phyloP scores from a whole-genome alignment of 495 filamentous ascomycete genomes.

The Mytilinidion resinicola region DNA sequence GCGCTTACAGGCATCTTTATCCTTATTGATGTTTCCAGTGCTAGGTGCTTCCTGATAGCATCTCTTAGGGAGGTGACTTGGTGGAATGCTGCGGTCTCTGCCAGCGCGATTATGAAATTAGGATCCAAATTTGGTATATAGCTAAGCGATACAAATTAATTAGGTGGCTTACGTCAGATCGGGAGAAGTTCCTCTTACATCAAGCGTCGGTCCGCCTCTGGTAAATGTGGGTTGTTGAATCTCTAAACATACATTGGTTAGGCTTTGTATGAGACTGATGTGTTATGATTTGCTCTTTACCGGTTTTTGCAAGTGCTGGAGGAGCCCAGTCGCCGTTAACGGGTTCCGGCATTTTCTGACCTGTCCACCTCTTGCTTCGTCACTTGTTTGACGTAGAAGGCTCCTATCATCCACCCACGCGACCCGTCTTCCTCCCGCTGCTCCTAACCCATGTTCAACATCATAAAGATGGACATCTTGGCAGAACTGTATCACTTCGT shows the following conservation, averaged over 20 bases:
- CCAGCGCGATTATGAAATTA: constrained; percentile 1
- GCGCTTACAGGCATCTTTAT: constrained; percentile 10
- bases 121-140: constrained; percentile 7
- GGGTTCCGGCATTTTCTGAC: not conserved
- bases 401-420: not conserved
- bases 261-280: not conserved
- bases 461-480: not conserved
- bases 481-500: not conserved
- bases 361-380: not conserved
- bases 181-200: not conserved
- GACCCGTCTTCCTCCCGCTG: not conserved
- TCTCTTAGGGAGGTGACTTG: not conserved
- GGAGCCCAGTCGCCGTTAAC: not conserved
- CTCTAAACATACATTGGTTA: constrained; percentile 1
- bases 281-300: not conserved
- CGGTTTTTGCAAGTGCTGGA: not conserved
- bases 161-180: not conserved
- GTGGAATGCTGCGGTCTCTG: constrained; percentile 4
- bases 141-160: not conserved
- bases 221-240: not conserved
- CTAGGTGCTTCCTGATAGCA: constrained; percentile 8
- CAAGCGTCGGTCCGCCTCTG: constrained; percentile 12
- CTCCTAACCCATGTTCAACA: not conserved
- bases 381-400: not conserved
- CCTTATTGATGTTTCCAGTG: constrained; percentile 6